A percentile compares a stretch with the other conserved stretches of the same genome.
Conservation (phyloP, 495 filamentous ascomycete genomes). For the Achaetomiella virescens region DNA sequence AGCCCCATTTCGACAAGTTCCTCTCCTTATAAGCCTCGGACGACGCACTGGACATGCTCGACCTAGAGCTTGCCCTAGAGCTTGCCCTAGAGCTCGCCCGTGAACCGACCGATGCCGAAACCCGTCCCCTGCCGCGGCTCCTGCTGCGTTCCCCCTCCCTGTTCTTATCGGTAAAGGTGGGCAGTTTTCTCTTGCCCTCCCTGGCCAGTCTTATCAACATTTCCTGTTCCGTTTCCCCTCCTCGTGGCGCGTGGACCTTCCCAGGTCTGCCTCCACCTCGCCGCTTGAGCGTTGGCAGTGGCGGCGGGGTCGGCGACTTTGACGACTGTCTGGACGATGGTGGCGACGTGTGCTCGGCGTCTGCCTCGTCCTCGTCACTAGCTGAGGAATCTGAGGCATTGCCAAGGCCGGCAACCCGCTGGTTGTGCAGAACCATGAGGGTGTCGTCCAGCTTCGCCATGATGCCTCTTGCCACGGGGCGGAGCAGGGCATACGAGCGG, state of each 20-base stretch:
- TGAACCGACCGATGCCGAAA: neutral
- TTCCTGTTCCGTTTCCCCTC: slow-evolving; percentile 40
- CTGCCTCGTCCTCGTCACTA: slow-evolving; percentile 27
- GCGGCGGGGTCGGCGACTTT: neutral
- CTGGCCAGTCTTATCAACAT: slow-evolving; percentile 38
- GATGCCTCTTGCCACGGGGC: slow-evolving; percentile 58
- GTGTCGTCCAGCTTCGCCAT: slow-evolving; percentile 60
- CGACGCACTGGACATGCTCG: slow-evolving; percentile 7
- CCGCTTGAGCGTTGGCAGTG: neutral
- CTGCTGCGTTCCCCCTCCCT: neutral
- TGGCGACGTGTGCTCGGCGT: slow-evolving; percentile 15
- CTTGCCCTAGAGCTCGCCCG: neutral
- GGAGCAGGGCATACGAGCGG: slow-evolving; percentile 50
- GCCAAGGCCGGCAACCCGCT: slow-evolving; percentile 41
- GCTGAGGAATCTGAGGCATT: slow-evolving; percentile 31
- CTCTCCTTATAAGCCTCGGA: neutral
- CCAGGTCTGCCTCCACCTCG: slow-evolving; percentile 27
- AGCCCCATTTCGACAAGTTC: slow-evolving; percentile 29
- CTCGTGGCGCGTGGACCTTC: slow-evolving; percentile 32
- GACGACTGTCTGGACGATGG: neutral
- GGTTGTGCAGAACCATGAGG: slow-evolving; percentile 59
- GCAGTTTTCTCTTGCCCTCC: slow-evolving; percentile 16
- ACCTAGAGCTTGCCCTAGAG: neutral
- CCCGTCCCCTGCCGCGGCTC: neutral
- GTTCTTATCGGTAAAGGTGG: neutral